Base-by-base conservation (phyloP, 805 yeast genomes). In the Kluyveromyces wickerhamii region DNA sequence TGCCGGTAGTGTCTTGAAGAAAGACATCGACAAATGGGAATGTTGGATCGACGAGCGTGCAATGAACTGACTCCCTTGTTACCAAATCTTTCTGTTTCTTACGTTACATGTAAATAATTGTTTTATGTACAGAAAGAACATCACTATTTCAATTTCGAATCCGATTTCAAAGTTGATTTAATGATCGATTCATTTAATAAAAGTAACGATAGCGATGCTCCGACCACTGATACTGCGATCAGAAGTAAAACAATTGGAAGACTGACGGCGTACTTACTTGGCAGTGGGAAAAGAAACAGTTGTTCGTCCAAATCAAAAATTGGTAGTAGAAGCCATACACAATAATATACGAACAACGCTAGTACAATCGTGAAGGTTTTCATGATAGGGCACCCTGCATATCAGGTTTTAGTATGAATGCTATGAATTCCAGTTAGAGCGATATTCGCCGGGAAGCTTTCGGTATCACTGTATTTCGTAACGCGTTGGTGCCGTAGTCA, bases 11-110 rank as follows among this genome's bases (percentile, higher is more conserved):
- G 81, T 82, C 2, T 59, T 66, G 50, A 74, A 74, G 44, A 60
- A 62, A 11, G 71, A 78, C 21, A 59, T 71, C 23, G 69, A 62
- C 4, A 60, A 61, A 13, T 82, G 95, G 86, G 73, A 70, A 43
- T 69, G 77, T 43, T 88, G 95, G 95, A 65, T 88, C 21, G 79
- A 76, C 43, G 88, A 79, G 52, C 69, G 72, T 45, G 79, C 79
- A 10, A 81, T 78, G 18, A 82, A 82, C 42, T 65, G 37, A 31
- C 27, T 11, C 7, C 26, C 26, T 6, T 23, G 22, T 25, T 25
- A n/a, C 12, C 12, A n/a, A 25, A 25, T n/a, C 7, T 11, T 13
- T 25, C 7, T 25, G 8, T n/a, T n/a, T 25, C 15, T 13, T 25
- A 8, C 15, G 14, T 13, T n/a, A 13, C 15, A n/a, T n/a, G n/a